These are phyloP conservation scores for Clathrus columnatus DNA, from an alignment of 768 basidiomycete species.

Conservation along the genomic window DNA sequence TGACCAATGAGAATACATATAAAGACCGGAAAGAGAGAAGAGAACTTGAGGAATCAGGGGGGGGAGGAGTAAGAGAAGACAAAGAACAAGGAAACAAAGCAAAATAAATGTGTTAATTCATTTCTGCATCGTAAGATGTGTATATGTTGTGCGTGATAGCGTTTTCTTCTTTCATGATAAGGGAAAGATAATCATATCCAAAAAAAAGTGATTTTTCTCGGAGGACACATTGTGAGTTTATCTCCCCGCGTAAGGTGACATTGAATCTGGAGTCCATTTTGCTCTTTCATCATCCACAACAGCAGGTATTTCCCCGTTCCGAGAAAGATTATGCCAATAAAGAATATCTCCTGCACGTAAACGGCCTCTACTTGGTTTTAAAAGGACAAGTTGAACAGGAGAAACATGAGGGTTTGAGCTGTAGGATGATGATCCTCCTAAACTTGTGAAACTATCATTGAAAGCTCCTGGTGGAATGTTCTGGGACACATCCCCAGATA, in stretches of 20 bases:
- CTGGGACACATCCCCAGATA: constrained; percentile 14
- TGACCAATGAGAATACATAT: neutral
- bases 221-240: too few relatives aligned
- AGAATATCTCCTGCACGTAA: constrained; percentile 46
- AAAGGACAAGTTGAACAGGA: constrained; percentile 3
- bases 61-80: neutral
- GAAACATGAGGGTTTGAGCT: neutral
- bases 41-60: neutral
- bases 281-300: constrained; percentile 57
- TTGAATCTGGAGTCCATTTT: neutral
- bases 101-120: neutral
- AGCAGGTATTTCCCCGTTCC: constrained; percentile 64
- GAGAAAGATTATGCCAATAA: constrained; percentile 69
- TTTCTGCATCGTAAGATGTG: neutral
- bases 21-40: too few relatives aligned
- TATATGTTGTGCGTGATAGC: neutral
- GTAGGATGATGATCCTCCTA: neutral
- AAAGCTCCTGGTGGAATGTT: constrained; percentile 13
- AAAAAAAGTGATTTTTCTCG: neutral
- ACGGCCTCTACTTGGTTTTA: constrained; percentile 1
- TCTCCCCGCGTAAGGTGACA: neutral
- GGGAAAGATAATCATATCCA: neutral
- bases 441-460: neutral
- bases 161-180: neutral
- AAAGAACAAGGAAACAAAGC: neutral